Evolutionary conservation across 306 rosid genomes (phyloP), one percentile per base, ranked within the genome.

Genomic region (Fragaria ananassa): DNA sequence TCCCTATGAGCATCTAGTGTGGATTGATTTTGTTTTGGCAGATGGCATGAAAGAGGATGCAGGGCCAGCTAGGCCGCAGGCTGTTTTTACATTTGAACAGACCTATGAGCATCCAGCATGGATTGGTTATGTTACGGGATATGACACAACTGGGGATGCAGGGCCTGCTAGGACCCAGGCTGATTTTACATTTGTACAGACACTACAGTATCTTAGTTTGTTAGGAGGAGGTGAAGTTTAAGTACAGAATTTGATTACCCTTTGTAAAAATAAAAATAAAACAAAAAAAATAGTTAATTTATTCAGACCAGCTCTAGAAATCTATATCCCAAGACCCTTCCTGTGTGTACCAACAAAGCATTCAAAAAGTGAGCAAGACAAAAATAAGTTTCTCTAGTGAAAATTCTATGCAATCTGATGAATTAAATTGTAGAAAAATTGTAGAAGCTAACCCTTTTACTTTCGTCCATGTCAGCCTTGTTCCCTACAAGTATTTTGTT

Each of bases 381-480:
- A 50, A 14, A 35, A 37, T 23, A 63, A 35, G 10, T 27, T 66
- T 49, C 10, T 54, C 47, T 13, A 11, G 13, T 39, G 47, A 35
- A 14, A 49, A 41, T 6, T 17, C 11, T 0, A 39, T 65, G 47
- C 10, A n/a, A 51, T 41, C 19, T 45, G 5, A 8, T 31, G 17
- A 58, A 27, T 41, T 39, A 64, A 82, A 82, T 11, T 18, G 39
- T 6, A 45, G 9, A 61, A 44, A 31, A 27, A 27, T 42, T 44
- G 70, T 1, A 31, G 60, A 61, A 35, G 53, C 96, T 47, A 85
- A 92, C 98, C 96, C 97, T 88, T 89, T 87, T 92, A 83, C 96
- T 90, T 81, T 92, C 97, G 56, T 89, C 96, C 98, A 92, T 90
- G 85, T 95, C 98, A 15, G 97, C 97, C 87, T 95, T 95, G 91